Evolutionary conservation across 352 stramenopile genomes (phyloP), one percentile per base, ranked within the genome.

Genomic region (Globisporangium splendens): DNA sequence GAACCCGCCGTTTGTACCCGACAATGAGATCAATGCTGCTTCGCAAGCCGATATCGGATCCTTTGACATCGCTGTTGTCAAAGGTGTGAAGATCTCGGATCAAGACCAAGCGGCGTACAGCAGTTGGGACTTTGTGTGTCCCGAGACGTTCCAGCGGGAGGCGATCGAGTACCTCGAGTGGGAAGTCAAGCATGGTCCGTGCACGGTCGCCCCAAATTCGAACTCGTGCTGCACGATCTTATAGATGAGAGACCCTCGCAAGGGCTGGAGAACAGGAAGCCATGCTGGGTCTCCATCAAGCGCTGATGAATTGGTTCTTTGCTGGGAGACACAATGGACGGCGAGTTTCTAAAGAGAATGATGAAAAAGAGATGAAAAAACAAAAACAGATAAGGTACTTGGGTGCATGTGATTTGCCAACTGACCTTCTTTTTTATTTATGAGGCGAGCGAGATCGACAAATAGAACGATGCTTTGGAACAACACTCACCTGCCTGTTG

Each of bases 21-120:
- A 91, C 47, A 88, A 88, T 48, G 83, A 91, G 61, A 93, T 95
- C 67, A 95, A 95, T 56, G 85, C 85, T 12, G 83, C 82, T 24
- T 90, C 80, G 0, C 84, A 94, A 59, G 77, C 77, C 15, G 80
- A 89, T 62, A 95, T 95, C 44, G 81, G 85, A 11, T 86, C 68
- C 21, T 93, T 93, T 54, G 82, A 91, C 50, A 88, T 89, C 22
- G 74, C 83, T 10, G 57, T 63, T 31, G 75, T 91, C 13, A 89
- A 89, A 38, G 81, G 79, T 10, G 75, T 91, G 38, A 91, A 92
- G 43, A 56, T 94, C 11, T 76, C 71, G 18, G 79, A 91, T 39
- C 63, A 86, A 46, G 82, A 92, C 59, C 77, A 92, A 56, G 70
- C 67, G n/a, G 61, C 79, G 11, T 93, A 91, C 71, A 70, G 58